Conservation (phyloP, 495 filamentous ascomycete species). For the Penicillium longicatenatum region DNA sequence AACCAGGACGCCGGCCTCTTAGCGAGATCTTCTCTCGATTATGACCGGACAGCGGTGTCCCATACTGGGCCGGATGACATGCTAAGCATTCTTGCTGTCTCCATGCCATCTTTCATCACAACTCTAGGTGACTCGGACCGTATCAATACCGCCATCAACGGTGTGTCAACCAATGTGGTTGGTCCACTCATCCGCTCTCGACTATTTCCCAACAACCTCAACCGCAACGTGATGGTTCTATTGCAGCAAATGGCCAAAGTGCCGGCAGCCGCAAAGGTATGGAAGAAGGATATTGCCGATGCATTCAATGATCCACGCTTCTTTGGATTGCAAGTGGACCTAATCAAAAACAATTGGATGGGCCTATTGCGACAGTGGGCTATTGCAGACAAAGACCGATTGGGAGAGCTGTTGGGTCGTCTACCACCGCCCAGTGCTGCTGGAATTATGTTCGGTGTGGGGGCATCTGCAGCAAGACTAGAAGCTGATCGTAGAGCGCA, state of each 20-base stretch:
- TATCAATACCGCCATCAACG: slow-evolving; percentile 70
- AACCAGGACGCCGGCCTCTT: slow-evolving; percentile 46
- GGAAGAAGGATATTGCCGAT: slow-evolving; percentile 91
- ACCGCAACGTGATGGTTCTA: slow-evolving; percentile 66
- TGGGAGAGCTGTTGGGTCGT: slow-evolving; percentile 76
- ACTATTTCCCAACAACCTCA: slow-evolving; percentile 84
- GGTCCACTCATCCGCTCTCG: slow-evolving; percentile 82
- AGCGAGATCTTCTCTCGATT: slow-evolving; percentile 45
- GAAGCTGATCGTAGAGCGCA: slow-evolving; percentile 95
- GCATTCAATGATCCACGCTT: slow-evolving; percentile 89
- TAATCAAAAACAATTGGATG: slow-evolving; percentile 78
- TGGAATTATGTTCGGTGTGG: slow-evolving; percentile 96
- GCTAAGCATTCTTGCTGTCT: slow-evolving; percentile 72
- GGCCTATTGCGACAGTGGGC: slow-evolving; percentile 81
- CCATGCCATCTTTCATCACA: slow-evolving; percentile 81
- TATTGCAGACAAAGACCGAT: slow-evolving; percentile 81
- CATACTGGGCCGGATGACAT: slow-evolving; percentile 68
- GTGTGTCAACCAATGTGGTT: slow-evolving; percentile 81
- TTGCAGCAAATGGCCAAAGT: slow-evolving; percentile 76
- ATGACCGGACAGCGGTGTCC: slow-evolving; percentile 42
- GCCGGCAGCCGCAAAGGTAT: slow-evolving; percentile 78
- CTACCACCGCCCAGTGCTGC: slow-evolving; percentile 88
- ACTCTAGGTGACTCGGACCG: slow-evolving; percentile 86
- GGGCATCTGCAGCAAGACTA: slow-evolving; percentile 87
- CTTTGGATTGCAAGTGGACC: slow-evolving; percentile 63